phyloP scores from a whole-genome alignment of 2,329 filamentous ascomycete species.

The Beauveria medogensis region DNA sequence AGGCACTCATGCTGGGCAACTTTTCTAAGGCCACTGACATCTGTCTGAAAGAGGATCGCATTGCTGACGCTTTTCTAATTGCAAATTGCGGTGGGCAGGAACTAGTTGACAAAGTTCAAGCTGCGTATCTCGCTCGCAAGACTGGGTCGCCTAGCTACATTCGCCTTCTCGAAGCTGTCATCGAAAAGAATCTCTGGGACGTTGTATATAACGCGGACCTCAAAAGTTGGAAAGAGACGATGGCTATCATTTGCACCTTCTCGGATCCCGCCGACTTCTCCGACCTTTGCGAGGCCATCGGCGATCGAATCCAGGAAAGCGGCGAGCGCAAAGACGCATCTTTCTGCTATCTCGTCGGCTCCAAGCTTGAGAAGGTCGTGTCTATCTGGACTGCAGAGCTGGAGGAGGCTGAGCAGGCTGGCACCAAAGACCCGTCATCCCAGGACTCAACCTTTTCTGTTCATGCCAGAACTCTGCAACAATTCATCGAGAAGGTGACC shows the following conservation, averaged over 20 bases:
- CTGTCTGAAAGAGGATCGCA: conserved; percentile 77
- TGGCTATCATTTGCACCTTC: conserved; percentile 93
- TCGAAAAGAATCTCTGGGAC: conserved; percentile 96
- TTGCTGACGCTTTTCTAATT: conserved; percentile 96
- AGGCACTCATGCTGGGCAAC: conserved; percentile 78
- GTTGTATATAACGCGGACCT: conserved; percentile 94
- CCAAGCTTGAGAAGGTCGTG: conserved; percentile 95
- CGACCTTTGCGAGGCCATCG: conserved; percentile 88
- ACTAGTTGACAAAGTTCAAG: conserved; percentile 88
- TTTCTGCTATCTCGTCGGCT: conserved; percentile 93
- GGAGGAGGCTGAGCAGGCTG: conserved; percentile 70
- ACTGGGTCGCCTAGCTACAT: conserved; percentile 82
- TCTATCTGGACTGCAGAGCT: conserved; percentile 89
- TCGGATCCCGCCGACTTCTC: conserved; percentile 86
- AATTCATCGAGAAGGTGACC: conserved; percentile 96
- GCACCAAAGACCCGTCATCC: conserved; percentile 55
- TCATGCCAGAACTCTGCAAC: conserved; percentile 79
- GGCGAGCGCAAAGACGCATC: conserved; percentile 79
- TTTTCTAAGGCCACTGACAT: conserved; percentile 87
- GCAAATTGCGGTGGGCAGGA: conserved; percentile 93
- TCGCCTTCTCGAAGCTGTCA: conserved; percentile 81
- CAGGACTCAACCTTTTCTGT: conserved; percentile 83
- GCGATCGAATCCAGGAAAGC: conserved; percentile 79
- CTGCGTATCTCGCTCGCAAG: conserved; percentile 80
- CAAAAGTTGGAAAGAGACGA: conserved; percentile 90